A percentile compares a stretch with the other conserved stretches of the same genome.
These are phyloP conservation scores for Ceratobasidium sp. DNA, from an alignment of 1,284 basidiomycete genomes.

Conservation along the genomic window DNA sequence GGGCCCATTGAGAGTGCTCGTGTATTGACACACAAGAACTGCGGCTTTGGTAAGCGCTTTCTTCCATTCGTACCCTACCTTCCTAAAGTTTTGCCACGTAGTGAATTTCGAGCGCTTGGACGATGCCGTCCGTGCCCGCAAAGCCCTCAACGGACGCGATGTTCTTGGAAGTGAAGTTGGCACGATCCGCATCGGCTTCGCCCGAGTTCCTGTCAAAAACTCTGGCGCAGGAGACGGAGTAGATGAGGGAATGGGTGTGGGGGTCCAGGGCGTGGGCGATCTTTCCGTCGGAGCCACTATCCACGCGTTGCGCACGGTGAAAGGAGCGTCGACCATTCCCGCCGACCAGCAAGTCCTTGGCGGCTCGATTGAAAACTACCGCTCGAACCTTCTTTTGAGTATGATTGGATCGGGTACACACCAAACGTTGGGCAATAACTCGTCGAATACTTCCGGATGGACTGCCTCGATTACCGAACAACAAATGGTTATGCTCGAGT, in stretches of 20 bases:
- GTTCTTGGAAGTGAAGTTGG: slow-evolving; percentile 96
- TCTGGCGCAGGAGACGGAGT: slow-evolving; percentile 72
- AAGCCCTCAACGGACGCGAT: slow-evolving; percentile 94
- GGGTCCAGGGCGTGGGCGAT: slow-evolving; percentile 82
- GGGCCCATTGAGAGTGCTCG: slow-evolving; percentile 97
- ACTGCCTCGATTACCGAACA: slow-evolving; percentile 83
- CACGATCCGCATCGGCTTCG: slow-evolving; percentile 95
- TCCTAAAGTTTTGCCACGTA: slow-evolving; percentile 53
- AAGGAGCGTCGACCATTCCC: slow-evolving; percentile 87
- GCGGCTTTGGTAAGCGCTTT: slow-evolving; percentile 82
- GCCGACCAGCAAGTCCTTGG: slow-evolving; percentile 92
- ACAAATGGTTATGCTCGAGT: slow-evolving; percentile 95
- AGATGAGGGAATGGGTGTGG: slow-evolving; percentile 62
- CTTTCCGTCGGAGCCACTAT: slow-evolving; percentile 86
- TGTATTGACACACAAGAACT: slow-evolving; percentile 97
- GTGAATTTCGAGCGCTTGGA: slow-evolving; percentile 98
- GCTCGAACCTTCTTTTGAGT: slow-evolving; percentile 89
- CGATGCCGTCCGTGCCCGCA: slow-evolving; percentile 94
- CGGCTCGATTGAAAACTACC: slow-evolving; percentile 92
- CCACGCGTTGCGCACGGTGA: slow-evolving; percentile 84
- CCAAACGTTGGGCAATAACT: slow-evolving; percentile 67
- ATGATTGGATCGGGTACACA: slow-evolving; percentile 90
- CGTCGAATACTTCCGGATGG: slow-evolving; percentile 71
- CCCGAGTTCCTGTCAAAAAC: slow-evolving; percentile 92
- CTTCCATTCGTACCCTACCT: background rate